Conservation (phyloP, 306 rosid genomes). For the Astragalus glycyphyllos region DNA sequence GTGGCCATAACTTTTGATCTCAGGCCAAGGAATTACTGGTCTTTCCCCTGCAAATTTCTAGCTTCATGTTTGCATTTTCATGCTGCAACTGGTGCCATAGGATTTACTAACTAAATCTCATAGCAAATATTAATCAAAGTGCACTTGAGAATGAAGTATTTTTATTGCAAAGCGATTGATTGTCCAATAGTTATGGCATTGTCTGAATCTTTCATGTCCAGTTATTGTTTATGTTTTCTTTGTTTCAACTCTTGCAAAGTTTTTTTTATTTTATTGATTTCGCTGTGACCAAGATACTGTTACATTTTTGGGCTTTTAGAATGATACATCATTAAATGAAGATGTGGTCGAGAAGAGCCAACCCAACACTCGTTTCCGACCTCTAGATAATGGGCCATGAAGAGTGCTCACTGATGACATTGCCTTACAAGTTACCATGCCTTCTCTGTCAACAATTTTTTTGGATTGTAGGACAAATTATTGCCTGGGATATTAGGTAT, state of each 20-base stretch:
- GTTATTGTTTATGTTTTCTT: background rate
- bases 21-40: too few relatives aligned
- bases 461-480: slow-evolving; percentile 1
- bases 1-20: too few relatives aligned
- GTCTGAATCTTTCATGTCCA: background rate
- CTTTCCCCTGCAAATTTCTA: too few relatives aligned
- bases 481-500: slow-evolving; percentile 2
- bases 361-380: background rate
- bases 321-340: slow-evolving; percentile 2
- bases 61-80: background rate
- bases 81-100: too few relatives aligned
- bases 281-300: background rate
- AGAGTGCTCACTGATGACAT: background rate
- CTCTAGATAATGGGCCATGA: background rate
- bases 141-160: background rate
- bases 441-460: background rate
- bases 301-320: background rate
- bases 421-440: background rate
- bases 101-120: too few relatives aligned
- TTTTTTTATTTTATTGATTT: background rate
- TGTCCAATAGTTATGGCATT: too few relatives aligned
- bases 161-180: too few relatives aligned
- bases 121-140: background rate
- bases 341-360: background rate
- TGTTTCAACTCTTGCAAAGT: background rate